Evolutionary conservation across 768 basidiomycete species (phyloP).

Genomic region (Tulasnella sp.): DNA sequence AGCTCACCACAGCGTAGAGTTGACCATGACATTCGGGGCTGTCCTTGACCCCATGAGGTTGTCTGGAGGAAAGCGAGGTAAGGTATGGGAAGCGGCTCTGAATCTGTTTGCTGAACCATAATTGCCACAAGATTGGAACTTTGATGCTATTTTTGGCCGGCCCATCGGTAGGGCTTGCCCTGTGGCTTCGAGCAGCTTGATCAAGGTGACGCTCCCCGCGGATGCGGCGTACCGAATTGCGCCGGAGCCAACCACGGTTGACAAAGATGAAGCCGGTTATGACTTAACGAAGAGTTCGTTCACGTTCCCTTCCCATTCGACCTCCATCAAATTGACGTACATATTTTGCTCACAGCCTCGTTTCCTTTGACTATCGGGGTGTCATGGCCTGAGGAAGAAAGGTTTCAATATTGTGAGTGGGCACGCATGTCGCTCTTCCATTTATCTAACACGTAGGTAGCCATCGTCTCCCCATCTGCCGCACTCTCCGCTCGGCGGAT

Average conservation of each 20-base stretch:
- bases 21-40: slow-evolving; percentile 35
- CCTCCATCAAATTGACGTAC: not conserved
- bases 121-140: slow-evolving; percentile 62
- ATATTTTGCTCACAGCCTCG: slow-evolving; percentile 33
- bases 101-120: not conserved
- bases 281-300: slow-evolving; percentile 48
- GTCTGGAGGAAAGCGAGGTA: slow-evolving; percentile 50
- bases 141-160: slow-evolving; percentile 63
- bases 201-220: slow-evolving; percentile 49
- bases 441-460: not conserved
- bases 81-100: slow-evolving; percentile 23
- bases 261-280: slow-evolving; percentile 45
- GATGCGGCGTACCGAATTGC: slow-evolving; percentile 44
- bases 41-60: slow-evolving; percentile 66
- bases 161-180: slow-evolving; percentile 62
- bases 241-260: slow-evolving; percentile 48
- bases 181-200: slow-evolving; percentile 56
- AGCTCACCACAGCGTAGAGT: slow-evolving; percentile 39
- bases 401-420: slow-evolving; percentile 55
- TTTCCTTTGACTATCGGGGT: slow-evolving; percentile 56
- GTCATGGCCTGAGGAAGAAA: slow-evolving; percentile 48
- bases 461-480: slow-evolving; percentile 10
- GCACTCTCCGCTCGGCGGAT: slow-evolving; percentile 64
- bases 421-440: not conserved
- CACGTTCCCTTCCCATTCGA: not conserved